phyloP scores from a whole-genome alignment of 495 filamentous ascomycete species.

The Beverwykella pulmonaria region DNA sequence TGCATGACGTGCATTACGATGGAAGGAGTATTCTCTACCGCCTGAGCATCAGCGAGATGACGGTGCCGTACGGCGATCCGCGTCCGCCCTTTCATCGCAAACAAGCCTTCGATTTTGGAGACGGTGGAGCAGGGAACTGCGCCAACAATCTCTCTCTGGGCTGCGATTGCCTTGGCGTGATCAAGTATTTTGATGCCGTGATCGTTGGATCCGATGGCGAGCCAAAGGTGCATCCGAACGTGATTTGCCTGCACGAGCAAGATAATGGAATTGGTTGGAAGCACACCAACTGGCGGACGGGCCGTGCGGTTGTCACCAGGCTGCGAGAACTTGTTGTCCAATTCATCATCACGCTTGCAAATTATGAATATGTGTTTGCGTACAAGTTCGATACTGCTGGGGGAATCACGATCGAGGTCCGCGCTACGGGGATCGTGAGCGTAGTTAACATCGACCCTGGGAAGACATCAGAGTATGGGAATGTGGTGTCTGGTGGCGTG shows the following conservation, averaged over 20 bases:
- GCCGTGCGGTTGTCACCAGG: constrained; percentile 40
- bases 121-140: constrained; percentile 42
- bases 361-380: constrained; percentile 47
- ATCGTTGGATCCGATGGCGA: constrained; percentile 34
- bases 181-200: constrained; percentile 42
- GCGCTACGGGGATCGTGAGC: constrained; percentile 45
- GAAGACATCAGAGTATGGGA: constrained; percentile 40
- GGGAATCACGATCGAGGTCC: constrained; percentile 40
- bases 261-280: constrained; percentile 47
- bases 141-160: constrained; percentile 45
- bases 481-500: constrained; percentile 38
- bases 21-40: constrained; percentile 69
- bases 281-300: constrained; percentile 42
- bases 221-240: constrained; percentile 38
- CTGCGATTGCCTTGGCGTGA: constrained; percentile 45
- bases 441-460: constrained; percentile 42
- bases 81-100: constrained; percentile 44
- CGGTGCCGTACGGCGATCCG: constrained; percentile 58
- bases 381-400: constrained; percentile 41
- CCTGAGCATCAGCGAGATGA: constrained; percentile 74
- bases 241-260: constrained; percentile 46
- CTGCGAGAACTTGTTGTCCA: constrained; percentile 43
- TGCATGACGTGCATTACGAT: constrained; percentile 63
- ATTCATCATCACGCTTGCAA: constrained; percentile 45
- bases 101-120: constrained; percentile 45